These are phyloP conservation scores for Rutstroemia sydowiana DNA, from an alignment of 2,329 filamentous ascomycete species.

Conservation along the genomic window DNA sequence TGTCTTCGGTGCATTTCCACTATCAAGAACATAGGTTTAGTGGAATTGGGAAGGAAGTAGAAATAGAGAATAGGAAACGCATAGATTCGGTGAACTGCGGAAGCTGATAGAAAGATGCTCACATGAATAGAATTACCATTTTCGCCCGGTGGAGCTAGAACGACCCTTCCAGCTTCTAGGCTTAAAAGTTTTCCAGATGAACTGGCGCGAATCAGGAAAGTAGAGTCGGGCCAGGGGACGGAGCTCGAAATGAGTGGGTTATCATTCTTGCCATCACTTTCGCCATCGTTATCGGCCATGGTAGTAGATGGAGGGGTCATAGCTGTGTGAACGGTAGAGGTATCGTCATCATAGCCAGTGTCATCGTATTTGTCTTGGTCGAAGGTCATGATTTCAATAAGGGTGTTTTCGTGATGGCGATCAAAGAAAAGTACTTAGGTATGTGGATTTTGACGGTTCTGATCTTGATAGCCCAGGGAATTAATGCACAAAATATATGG, in stretches of 20 bases:
- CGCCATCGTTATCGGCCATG: neutral
- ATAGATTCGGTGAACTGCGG: neutral
- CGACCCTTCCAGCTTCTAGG: neutral
- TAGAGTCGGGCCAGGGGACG: neutral
- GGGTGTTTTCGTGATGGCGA: too few species aligned
- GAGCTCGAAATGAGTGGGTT: neutral
- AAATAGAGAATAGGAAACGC: neutral
- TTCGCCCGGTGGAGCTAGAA: neutral
- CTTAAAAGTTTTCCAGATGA: slow-evolving; percentile 1
- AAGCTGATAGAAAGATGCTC: neutral
- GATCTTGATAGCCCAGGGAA: too few species aligned
- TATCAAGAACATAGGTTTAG: neutral
- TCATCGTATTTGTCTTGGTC: neutral
- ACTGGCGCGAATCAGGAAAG: neutral
- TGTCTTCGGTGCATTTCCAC: neutral
- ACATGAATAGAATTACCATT: neutral
- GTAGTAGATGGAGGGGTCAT: neutral
- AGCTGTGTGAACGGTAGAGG: neutral
- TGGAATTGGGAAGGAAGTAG: neutral
- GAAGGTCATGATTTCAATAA: neutral
- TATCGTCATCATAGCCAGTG: neutral
- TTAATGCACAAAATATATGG: too few species aligned
- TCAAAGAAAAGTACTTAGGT: too few species aligned
- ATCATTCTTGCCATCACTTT: neutral
- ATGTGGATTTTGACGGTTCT: too few species aligned